Percentiles rank a stretch among this genome's conserved stretches.
Evolutionary conservation across 306 rosid genomes (phyloP).

Genomic region (Urtica urens): DNA sequence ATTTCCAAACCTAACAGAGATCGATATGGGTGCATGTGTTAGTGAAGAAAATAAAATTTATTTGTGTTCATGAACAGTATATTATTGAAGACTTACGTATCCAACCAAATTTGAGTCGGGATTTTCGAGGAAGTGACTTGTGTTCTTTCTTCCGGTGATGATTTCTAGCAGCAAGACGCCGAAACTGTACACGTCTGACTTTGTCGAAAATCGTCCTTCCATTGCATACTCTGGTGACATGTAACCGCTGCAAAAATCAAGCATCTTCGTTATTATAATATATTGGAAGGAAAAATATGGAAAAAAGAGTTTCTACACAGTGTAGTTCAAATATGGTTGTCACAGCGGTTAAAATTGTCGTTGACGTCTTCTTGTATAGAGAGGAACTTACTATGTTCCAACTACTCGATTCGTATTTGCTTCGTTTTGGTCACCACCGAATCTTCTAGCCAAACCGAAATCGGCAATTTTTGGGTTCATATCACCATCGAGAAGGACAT

Average conservation of each 20-base stretch:
- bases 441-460: slow-evolving; percentile 68
- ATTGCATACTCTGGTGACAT: slow-evolving; percentile 60
- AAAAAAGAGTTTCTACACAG: neutral
- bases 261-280: too few species aligned
- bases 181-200: slow-evolving; percentile 44
- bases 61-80: too few species aligned
- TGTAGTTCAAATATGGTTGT: neutral
- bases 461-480: slow-evolving; percentile 59
- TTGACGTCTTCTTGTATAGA: neutral
- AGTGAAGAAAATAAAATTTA: neutral
- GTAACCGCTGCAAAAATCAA: slow-evolving; percentile 28
- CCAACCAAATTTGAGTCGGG: slow-evolving; percentile 38
- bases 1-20: slow-evolving; percentile 43
- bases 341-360: neutral
- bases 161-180: slow-evolving; percentile 54
- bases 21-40: neutral
- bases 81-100: slow-evolving; percentile 32
- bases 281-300: neutral
- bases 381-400: slow-evolving; percentile 53
- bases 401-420: slow-evolving; percentile 40
- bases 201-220: slow-evolving; percentile 40
- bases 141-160: slow-evolving; percentile 41
- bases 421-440: slow-evolving; percentile 39
- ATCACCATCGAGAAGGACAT: slow-evolving; percentile 33
- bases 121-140: slow-evolving; percentile 9